Evolutionary conservation across 1,139 yeast genomes (phyloP), one percentile per base, ranked within the genome.

Genomic region (Protomyces arabidopsidicola): DNA sequence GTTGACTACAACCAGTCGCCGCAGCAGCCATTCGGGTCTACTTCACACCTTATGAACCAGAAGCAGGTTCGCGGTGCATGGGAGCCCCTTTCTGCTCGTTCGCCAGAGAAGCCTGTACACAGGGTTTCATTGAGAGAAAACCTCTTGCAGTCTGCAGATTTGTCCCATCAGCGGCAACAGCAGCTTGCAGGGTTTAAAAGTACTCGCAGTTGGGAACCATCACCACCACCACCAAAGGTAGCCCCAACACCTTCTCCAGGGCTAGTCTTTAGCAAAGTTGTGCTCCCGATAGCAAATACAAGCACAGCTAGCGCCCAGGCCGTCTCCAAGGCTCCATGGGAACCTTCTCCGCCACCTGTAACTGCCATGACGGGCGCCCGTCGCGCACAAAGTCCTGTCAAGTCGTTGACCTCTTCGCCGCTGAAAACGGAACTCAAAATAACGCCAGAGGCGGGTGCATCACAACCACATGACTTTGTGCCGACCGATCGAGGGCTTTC

Each of bases 181-280:
- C 53, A 14, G 24, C 34, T 58, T 4, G 16, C 35, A 20, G 31
- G 45, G 16, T 36, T 48, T 36, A 58, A 58, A 35, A 39, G 62
- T 27, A 58, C 56, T 27, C 56, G 62, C 9, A 58, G 52, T 9
- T 58, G 62, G 62, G 56, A 58, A 34, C 62, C 62, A 8, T 58
- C 62, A 10, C 62, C 62, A 5, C 62, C 62, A 8, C 62, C 62
- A 14, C 62, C 62, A 6, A 52, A 51, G 20, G 16, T 38, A 8
- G 39, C 12, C 14, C 36, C 42, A 3, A 51, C 62, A 8, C 62
- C 56, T 10, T 58, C 62, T 2, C 62, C 62, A 22, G 51, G 51
- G 22, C 34, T 8, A 14, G 39, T 24, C 14, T 8, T 24, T 2
- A 52, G n/a, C 16, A 27, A 50, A 8, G 6, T 56, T 10, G 42